These are phyloP conservation scores for Leccinum variicolor DNA, from an alignment of 768 basidiomycete genomes.

Conservation along the genomic window DNA sequence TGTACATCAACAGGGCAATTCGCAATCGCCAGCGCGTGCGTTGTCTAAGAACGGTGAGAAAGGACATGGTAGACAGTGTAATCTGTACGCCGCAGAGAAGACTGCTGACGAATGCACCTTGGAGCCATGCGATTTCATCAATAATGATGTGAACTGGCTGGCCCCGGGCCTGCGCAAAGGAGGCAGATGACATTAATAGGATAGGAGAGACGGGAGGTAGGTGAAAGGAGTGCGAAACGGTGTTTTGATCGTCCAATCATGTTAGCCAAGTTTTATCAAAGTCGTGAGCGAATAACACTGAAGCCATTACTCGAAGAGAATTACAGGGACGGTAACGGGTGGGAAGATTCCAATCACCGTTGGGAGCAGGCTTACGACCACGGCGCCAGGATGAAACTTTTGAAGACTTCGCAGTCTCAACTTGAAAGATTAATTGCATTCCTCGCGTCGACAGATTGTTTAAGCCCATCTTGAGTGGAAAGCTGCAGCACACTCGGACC, in stretches of 20 bases:
- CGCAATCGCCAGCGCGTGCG: conserved; percentile 8
- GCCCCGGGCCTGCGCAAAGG: neutral
- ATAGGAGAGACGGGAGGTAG: neutral
- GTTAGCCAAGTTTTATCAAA: conserved; percentile 3
- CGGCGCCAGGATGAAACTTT: neutral
- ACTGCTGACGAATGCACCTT: conserved; percentile 20
- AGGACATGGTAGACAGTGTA: conserved; percentile 18
- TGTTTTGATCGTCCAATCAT: neutral
- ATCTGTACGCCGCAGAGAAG: conserved; percentile 20
- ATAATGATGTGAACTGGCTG: neutral
- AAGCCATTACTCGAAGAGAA: neutral
- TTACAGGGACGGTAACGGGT: conserved; percentile 3
- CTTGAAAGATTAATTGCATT: neutral
- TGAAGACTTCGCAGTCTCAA: neutral
- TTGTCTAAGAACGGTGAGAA: conserved; percentile 15
- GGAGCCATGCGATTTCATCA: conserved; percentile 18
- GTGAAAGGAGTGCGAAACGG: conserved; percentile 3
- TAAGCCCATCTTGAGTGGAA: neutral
- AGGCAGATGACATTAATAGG: conserved; percentile 4
- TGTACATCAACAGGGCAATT: conserved; percentile 13
- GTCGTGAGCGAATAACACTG: neutral
- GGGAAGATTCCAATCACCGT: conserved; percentile 1
- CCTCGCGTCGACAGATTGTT: neutral
- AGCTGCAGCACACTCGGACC: neutral
- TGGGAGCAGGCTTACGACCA: neutral